phyloP scores from a whole-genome alignment of 148 eudicot species.

The Dysphania ambrosioides region DNA sequence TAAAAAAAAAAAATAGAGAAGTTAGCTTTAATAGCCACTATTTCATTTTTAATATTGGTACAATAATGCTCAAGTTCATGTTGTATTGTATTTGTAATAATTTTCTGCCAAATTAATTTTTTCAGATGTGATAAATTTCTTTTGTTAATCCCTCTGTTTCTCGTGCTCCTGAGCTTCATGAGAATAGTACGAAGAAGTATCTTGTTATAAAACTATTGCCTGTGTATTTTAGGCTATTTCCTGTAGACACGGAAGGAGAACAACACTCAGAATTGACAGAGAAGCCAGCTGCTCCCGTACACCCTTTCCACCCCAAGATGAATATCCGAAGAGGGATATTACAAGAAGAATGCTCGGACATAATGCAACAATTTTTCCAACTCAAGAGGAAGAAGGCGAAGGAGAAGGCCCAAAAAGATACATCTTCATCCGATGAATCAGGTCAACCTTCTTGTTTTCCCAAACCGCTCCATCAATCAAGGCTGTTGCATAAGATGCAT shows the following conservation, averaged over 20 bases:
- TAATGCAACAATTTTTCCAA: conserved; percentile 87
- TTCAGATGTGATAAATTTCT: not conserved
- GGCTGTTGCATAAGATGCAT: conserved; percentile 61
- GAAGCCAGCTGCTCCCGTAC: conserved; percentile 73
- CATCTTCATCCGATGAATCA: conserved; percentile 25
- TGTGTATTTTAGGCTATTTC: conserved; percentile 60
- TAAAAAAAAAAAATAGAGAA: no score
- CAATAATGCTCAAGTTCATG: no score
- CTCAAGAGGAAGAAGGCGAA: conserved; percentile 56
- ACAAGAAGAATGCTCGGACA: conserved; percentile 70
- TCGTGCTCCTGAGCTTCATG: not conserved
- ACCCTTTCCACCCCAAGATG: conserved; percentile 92
- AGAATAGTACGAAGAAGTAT: no score
- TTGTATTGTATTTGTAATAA: no score
- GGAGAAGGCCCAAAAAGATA: conserved; percentile 22
- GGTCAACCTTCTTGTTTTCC: conserved; percentile 51
- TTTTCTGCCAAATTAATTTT: no score
- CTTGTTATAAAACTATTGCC: no score
- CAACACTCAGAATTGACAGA: conserved; percentile 37
- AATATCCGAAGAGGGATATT: conserved; percentile 63
- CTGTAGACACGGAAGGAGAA: conserved; percentile 47
- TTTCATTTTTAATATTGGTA: no score
- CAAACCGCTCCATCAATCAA: conserved; percentile 45
- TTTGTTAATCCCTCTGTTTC: no score
- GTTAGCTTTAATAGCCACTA: no score